Percentiles rank a stretch among this genome's conserved stretches.
Evolutionary conservation across 306 rosid genomes (phyloP).

Genomic region (apple (Malus domestica)): ASM211411v1 NC_041791.1:34089501-34090000

Average conservation of each 20-base stretch:
- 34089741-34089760: not conserved
- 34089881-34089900: no score
- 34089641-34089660: not conserved
- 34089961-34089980: no score
- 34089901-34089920: no score
- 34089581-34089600: not conserved
- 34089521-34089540: not conserved
- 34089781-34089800: not conserved
- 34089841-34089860: no score
- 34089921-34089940: no score
- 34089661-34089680: not conserved
- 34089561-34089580: not conserved
- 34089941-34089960: no score
- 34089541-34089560: not conserved
- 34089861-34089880: no score
- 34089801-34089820: no score
- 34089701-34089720: constrained; percentile 18
- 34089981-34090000: no score
- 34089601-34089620: not conserved
- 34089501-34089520: not conserved
- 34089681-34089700: not conserved
- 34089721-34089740: not conserved
- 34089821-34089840: no score
- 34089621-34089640: not conserved
- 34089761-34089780: not conserved